Conservation (phyloP, 148 eudicot species). For the Suaeda aralocaspica region DNA sequence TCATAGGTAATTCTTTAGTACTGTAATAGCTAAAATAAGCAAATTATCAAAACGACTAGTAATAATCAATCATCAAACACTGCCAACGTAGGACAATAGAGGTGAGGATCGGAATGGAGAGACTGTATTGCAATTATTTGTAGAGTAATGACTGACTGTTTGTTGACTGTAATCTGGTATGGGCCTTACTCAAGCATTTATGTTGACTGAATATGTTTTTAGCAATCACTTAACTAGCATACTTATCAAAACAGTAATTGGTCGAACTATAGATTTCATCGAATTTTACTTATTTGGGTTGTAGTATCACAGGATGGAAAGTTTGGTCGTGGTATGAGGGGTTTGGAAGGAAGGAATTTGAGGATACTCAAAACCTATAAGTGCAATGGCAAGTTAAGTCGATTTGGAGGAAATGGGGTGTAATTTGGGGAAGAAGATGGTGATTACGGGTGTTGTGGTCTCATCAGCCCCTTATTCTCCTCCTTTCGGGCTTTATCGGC, state of each 20-base stretch:
- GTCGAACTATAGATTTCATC: no score
- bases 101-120: no score
- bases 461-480: conserved; percentile 82
- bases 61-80: no score
- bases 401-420: conserved; percentile 45
- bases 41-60: no score
- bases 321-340: conserved; percentile 15
- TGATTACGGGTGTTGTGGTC: conserved; percentile 44
- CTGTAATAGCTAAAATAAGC: no score
- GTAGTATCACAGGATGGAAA: conserved; percentile 12
- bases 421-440: conserved; percentile 57
- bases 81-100: no score
- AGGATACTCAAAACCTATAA: conserved; percentile 14
- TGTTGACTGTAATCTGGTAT: no score
- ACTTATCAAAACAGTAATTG: not conserved
- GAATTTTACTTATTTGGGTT: not conserved
- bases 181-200: no score
- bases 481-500: conserved; percentile 53
- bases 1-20: no score
- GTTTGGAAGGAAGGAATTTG: not conserved
- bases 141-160: no score
- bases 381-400: conserved; percentile 20
- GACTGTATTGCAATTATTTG: no score
- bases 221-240: not conserved
- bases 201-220: not conserved